phyloP scores from a whole-genome alignment of 352 stramenopile genomes.

The Lagenidium sp. region DNA sequence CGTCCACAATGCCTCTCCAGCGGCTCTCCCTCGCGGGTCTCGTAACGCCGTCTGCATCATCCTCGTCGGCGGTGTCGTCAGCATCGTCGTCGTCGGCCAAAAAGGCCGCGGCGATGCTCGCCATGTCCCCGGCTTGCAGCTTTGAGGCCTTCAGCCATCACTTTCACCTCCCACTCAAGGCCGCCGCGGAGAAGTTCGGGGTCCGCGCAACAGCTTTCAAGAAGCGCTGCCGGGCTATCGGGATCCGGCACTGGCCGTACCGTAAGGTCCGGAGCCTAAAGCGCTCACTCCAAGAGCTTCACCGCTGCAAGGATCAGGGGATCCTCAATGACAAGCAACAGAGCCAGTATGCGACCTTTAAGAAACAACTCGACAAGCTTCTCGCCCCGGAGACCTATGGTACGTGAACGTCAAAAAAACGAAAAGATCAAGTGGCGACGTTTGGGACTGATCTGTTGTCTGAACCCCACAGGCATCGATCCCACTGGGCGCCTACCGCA shows the following conservation, averaged over 20 bases:
- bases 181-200: conserved; percentile 50
- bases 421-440: conserved; percentile 63
- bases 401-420: conserved; percentile 46
- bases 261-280: conserved; percentile 53
- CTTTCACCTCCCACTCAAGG: conserved; percentile 51
- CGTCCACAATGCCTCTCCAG: conserved; percentile 16
- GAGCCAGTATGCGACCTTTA: conserved; percentile 49
- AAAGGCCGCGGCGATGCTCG: conserved; percentile 39
- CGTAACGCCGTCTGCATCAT: no score
- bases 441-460: conserved; percentile 63
- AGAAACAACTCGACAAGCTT: conserved; percentile 66
- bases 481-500: conserved; percentile 39
- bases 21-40: no score
- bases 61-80: no score
- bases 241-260: conserved; percentile 56
- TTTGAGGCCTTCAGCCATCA: conserved; percentile 44
- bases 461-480: conserved; percentile 27
- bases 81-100: no score
- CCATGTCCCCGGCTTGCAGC: conserved; percentile 47
- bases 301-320: conserved; percentile 49
- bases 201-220: conserved; percentile 54
- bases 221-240: conserved; percentile 46
- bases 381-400: conserved; percentile 72
- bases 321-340: conserved; percentile 72
- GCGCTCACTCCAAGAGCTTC: conserved; percentile 43